Percentiles rank a stretch among this genome's conserved stretches.
These are phyloP conservation scores for Magnusiomyces starmeri DNA, from an alignment of 1,139 yeast genomes.

Conservation along the genomic window DNA sequence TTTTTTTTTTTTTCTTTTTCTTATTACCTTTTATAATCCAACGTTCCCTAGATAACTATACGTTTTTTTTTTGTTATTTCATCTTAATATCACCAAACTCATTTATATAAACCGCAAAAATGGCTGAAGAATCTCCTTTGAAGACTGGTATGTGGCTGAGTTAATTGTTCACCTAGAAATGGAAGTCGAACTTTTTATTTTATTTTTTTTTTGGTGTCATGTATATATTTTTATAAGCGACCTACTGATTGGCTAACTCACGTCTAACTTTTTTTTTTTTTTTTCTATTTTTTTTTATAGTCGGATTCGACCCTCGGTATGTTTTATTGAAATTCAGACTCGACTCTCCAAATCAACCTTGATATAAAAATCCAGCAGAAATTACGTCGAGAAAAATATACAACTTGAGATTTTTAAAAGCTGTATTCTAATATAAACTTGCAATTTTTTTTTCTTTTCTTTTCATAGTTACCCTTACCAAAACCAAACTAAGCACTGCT, in stretches of 20 bases:
- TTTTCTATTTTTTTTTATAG: constrained; percentile 3
- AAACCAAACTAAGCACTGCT: constrained; percentile 97
- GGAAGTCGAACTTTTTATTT: background rate
- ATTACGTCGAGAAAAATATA: background rate
- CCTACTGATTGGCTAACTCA: background rate
- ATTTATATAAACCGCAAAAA: constrained; percentile 11
- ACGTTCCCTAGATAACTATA: background rate
- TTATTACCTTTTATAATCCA: constrained; percentile 1
- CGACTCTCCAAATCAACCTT: too few relatives aligned
- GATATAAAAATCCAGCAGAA: background rate
- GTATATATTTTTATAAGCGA: background rate
- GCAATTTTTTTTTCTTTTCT: background rate
- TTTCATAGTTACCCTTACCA: constrained; percentile 55
- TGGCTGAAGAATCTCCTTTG: constrained; percentile 41
- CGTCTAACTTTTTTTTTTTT: constrained; percentile 3
- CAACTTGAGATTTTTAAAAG: background rate
- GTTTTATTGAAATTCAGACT: too few relatives aligned
- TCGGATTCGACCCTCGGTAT: constrained; percentile 18
- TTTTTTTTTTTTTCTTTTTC: constrained; percentile 7
- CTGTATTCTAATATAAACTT: too few relatives aligned
- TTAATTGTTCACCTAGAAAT: background rate
- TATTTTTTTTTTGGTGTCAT: background rate
- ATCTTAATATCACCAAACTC: background rate
- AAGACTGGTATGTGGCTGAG: constrained; percentile 55
- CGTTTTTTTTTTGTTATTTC: constrained; percentile 9